Evolutionary conservation across 805 yeast species (phyloP).

Genomic region (Spathaspora girioi): DNA sequence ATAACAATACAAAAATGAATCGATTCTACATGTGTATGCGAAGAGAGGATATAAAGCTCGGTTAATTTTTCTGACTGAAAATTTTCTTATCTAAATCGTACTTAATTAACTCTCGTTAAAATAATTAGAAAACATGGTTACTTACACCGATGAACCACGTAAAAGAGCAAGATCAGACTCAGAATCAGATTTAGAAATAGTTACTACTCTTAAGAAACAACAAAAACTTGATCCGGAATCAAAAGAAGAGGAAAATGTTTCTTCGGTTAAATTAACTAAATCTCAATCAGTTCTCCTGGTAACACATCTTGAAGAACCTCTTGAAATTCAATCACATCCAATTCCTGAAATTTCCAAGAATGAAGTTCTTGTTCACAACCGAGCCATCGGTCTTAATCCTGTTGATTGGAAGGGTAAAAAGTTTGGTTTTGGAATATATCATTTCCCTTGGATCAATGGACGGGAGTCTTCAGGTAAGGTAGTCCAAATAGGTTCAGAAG

Average conservation of each 20-base stretch:
- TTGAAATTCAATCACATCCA: slow-evolving; percentile 14
- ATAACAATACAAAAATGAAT: too few species aligned
- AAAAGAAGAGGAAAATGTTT: background rate
- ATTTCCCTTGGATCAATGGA: slow-evolving; percentile 51
- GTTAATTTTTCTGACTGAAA: background rate
- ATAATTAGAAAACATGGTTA: background rate
- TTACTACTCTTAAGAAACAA: background rate
- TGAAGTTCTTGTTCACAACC: slow-evolving; percentile 23
- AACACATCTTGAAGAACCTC: slow-evolving; percentile 18
- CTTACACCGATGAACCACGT: background rate
- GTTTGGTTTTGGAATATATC: slow-evolving; percentile 42
- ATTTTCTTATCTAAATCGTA: background rate
- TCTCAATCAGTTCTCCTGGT: slow-evolving; percentile 16
- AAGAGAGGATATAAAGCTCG: background rate
- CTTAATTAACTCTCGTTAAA: background rate
- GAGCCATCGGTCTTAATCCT: slow-evolving; percentile 42
- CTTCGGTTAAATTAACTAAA: slow-evolving; percentile 1
- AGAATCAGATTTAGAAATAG: background rate
- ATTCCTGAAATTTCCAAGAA: slow-evolving; percentile 15
- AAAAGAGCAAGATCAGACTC: background rate
- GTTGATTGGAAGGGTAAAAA: slow-evolving; percentile 49
- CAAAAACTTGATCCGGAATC: background rate
- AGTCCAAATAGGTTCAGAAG: slow-evolving; percentile 29
- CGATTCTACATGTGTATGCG: background rate
- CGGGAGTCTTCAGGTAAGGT: slow-evolving; percentile 44